Evolutionary conservation across 2,329 filamentous ascomycete genomes (phyloP).

Genomic region (Botrytis pseudocinerea): DNA sequence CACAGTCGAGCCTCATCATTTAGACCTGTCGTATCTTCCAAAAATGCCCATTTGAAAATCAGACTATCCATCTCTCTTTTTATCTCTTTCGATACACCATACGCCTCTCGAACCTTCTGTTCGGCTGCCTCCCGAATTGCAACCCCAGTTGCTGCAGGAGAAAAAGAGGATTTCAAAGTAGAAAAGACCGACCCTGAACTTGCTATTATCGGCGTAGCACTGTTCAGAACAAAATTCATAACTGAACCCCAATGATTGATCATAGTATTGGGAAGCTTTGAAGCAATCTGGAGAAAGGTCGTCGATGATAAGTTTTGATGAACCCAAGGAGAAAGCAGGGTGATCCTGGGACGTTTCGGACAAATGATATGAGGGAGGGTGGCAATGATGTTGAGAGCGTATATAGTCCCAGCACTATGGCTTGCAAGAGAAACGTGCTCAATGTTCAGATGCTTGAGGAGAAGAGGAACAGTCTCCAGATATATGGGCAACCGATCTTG

Average conservation of each 20-base stretch:
- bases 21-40: conserved; percentile 34
- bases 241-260: conserved; percentile 41
- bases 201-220: conserved; percentile 36
- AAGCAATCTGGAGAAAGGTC: conserved; percentile 25
- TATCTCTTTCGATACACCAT: conserved; percentile 28
- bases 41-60: conserved; percentile 30
- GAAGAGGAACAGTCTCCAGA: conserved; percentile 45
- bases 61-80: conserved; percentile 27
- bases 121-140: conserved; percentile 23
- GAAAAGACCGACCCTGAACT: conserved; percentile 26
- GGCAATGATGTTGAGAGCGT: conserved; percentile 46
- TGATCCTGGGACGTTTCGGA: conserved; percentile 5
- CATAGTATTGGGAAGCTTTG: conserved; percentile 33
- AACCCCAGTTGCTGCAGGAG: neutral
- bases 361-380: conserved; percentile 41
- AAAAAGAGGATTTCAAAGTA: conserved; percentile 25
- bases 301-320: conserved; percentile 38
- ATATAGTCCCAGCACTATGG: conserved; percentile 48
- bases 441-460: conserved; percentile 42
- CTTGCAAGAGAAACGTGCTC: conserved; percentile 44
- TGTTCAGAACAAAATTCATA: conserved; percentile 40
- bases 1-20: conserved; percentile 39
- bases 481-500: conserved; percentile 43
- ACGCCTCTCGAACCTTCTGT: conserved; percentile 26
- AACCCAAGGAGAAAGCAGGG: conserved; percentile 44